Conservation (phyloP, 345 rosid species). For the Salix udensis region DNA sequence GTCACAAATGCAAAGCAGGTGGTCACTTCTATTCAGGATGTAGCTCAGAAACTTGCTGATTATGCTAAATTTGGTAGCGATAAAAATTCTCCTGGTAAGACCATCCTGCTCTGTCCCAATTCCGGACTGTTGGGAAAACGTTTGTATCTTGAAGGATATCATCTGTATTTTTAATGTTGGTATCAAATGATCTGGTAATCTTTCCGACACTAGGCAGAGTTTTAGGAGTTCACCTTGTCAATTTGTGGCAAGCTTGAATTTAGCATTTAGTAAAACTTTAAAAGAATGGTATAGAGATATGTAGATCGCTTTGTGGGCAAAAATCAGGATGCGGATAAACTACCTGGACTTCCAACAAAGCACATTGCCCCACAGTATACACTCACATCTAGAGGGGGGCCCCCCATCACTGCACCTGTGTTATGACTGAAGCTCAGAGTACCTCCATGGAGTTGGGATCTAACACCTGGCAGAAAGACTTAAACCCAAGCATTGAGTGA, state of each 20-base stretch:
- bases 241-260: background rate
- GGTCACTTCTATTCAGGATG: constrained; percentile 78
- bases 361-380: background rate
- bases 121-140: background rate
- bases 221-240: background rate
- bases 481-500: background rate
- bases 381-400: background rate
- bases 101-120: background rate
- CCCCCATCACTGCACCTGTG: background rate
- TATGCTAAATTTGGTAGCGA: constrained; percentile 61
- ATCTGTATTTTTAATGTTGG: background rate
- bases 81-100: constrained; percentile 49
- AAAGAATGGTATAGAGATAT: background rate
- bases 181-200: background rate
- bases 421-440: background rate
- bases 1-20: constrained; percentile 83
- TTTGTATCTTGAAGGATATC: constrained; percentile 7
- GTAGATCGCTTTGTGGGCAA: background rate
- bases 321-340: background rate
- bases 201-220: background rate
- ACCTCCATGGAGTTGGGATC: background rate
- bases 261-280: background rate
- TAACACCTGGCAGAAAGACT: background rate
- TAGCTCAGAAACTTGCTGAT: constrained; percentile 74
- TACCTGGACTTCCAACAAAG: background rate